These are phyloP conservation scores for Sporopachydermia quercuum DNA, from an alignment of 805 yeast species.

Conservation along the genomic window DNA sequence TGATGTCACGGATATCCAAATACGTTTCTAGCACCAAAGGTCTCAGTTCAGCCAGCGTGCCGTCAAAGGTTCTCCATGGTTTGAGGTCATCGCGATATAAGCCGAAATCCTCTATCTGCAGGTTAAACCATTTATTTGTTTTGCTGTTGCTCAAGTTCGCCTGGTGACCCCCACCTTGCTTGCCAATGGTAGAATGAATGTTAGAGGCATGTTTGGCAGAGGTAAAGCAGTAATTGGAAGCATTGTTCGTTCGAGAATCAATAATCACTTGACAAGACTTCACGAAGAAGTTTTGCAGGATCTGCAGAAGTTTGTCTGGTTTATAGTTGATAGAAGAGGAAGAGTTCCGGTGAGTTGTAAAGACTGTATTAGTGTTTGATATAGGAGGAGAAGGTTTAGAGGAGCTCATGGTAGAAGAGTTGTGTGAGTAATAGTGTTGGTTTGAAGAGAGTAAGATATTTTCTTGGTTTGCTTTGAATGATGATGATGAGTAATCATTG, in stretches of 20 bases:
- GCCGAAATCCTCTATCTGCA: conserved; percentile 24
- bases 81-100: conserved; percentile 39
- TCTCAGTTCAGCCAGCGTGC: conserved; percentile 27
- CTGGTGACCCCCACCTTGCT: no score
- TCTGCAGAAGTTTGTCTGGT: conserved; percentile 25
- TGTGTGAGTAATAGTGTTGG: no score
- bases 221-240: neutral
- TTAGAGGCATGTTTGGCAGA: neutral
- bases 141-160: conserved; percentile 7
- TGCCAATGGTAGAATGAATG: conserved; percentile 8
- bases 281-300: conserved; percentile 23
- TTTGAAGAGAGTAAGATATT: no score
- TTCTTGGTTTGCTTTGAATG: no score
- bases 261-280: conserved; percentile 23
- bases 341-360: no score
- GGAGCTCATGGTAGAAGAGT: no score
- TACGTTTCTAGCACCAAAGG: conserved; percentile 81
- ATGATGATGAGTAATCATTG: no score
- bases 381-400: no score
- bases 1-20: conserved; percentile 46
- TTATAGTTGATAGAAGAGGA: conserved; percentile 18
- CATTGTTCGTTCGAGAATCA: conserved; percentile 14
- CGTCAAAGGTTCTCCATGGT: conserved; percentile 36
- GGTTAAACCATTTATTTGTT: conserved; percentile 22
- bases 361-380: no score